phyloP scores from a whole-genome alignment of 1,284 basidiomycete species.

The Entoloma clypeatum region DNA sequence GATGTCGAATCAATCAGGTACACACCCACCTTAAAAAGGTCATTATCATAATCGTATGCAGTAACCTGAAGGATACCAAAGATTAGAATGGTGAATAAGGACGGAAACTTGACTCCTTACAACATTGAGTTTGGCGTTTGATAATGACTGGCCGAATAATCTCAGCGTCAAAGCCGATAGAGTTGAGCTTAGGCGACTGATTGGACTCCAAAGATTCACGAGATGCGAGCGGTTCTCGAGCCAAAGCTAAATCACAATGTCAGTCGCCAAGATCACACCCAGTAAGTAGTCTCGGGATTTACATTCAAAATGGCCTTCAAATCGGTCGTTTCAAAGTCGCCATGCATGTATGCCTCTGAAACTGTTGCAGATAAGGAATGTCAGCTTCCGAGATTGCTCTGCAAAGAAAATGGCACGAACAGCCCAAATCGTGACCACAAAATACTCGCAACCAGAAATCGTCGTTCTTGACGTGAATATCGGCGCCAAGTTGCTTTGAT shows the following conservation, averaged over 20 bases:
- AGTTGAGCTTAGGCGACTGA: slow-evolving; percentile 9
- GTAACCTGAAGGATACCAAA: slow-evolving; percentile 3
- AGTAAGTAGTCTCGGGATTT: slow-evolving; percentile 22
- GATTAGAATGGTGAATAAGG: background rate
- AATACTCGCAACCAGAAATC: slow-evolving; percentile 10
- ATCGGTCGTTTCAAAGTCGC: slow-evolving; percentile 54
- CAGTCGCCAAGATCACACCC: slow-evolving; percentile 19
- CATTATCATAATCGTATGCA: slow-evolving; percentile 12
- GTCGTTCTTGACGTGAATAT: slow-evolving; percentile 7
- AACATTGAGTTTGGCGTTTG: slow-evolving; percentile 10
- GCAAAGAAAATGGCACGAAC: slow-evolving; percentile 1
- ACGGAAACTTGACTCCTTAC: background rate
- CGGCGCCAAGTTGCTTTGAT: slow-evolving; percentile 3
- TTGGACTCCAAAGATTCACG: slow-evolving; percentile 4
- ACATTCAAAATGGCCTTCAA: slow-evolving; percentile 60
- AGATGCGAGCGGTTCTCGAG: slow-evolving; percentile 8
- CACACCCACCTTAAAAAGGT: slow-evolving; percentile 18
- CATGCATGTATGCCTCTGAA: slow-evolving; percentile 67
- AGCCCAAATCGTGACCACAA: slow-evolving; percentile 9
- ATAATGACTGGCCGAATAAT: slow-evolving; percentile 7
- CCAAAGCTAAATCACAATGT: slow-evolving; percentile 9
- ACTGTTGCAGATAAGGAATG: slow-evolving; percentile 24
- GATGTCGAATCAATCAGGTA: slow-evolving; percentile 47
- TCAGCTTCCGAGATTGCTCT: background rate
- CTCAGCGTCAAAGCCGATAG: slow-evolving; percentile 11